These are phyloP conservation scores for Auriscalpium microsporum DNA, from an alignment of 768 basidiomycete species.

Conservation along the genomic window DNA sequence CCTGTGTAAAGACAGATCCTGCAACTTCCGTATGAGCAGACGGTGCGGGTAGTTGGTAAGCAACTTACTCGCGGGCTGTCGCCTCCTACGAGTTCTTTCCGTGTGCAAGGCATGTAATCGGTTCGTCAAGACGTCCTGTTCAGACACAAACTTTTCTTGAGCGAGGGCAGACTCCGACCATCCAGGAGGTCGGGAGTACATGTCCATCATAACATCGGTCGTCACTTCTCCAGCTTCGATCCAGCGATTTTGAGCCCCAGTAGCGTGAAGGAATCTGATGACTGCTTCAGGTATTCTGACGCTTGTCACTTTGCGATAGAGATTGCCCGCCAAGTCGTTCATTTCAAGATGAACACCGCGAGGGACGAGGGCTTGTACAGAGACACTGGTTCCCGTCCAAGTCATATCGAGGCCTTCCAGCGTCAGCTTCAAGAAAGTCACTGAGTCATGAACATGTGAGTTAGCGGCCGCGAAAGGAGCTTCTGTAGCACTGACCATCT, in stretches of 20 bases:
- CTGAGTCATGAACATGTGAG: slow-evolving; percentile 30
- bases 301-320: slow-evolving; percentile 56
- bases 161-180: slow-evolving; percentile 40
- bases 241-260: slow-evolving; percentile 44
- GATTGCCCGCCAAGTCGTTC: slow-evolving; percentile 68
- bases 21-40: background rate
- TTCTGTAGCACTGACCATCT: slow-evolving; percentile 51
- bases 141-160: slow-evolving; percentile 60
- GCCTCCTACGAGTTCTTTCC: no score
- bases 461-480: background rate
- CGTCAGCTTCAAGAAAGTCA: slow-evolving; percentile 74
- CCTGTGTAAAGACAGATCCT: background rate
- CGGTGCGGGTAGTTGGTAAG: slow-evolving; percentile 12
- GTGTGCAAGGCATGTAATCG: slow-evolving; percentile 49
- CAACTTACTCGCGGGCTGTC: no score
- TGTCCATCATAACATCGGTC: slow-evolving; percentile 54
- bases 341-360: slow-evolving; percentile 55
- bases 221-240: slow-evolving; percentile 50
- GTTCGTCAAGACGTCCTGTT: slow-evolving; percentile 63
- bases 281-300: slow-evolving; percentile 45
- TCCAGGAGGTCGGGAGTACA: slow-evolving; percentile 55
- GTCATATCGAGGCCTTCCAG: slow-evolving; percentile 46
- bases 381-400: slow-evolving; percentile 45
- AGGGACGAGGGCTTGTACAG: slow-evolving; percentile 46
- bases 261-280: slow-evolving; percentile 41